A percentile compares a stretch with the other conserved stretches of the same genome.
phyloP scores from a whole-genome alignment of 2,329 filamentous ascomycete species.

The Hypoxylon sp. region DNA sequence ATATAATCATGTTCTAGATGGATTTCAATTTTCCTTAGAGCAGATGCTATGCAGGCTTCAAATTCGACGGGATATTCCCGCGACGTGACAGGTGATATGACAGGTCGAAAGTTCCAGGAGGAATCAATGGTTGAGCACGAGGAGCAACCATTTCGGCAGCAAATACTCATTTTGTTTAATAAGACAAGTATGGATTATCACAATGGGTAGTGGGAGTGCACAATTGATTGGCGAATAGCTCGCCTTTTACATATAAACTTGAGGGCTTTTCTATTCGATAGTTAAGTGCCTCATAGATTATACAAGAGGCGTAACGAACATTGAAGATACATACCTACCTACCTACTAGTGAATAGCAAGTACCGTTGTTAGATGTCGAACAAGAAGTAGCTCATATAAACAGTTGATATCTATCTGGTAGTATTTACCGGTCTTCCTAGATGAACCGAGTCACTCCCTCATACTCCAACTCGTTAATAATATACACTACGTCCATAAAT shows the following conservation, averaged over 20 bases:
- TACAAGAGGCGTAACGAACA: not conserved
- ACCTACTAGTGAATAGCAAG: not conserved
- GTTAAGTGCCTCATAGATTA: slow-evolving; percentile 2
- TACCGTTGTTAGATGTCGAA: not conserved
- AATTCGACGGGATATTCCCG: slow-evolving; percentile 28
- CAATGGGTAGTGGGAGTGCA: slow-evolving; percentile 2
- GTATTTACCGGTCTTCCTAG: not conserved
- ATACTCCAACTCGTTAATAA: slow-evolving; percentile 11
- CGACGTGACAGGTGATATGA: slow-evolving; percentile 17
- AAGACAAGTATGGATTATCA: slow-evolving; percentile 1
- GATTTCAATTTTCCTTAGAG: slow-evolving; percentile 3
- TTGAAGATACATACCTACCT: too few relatives aligned
- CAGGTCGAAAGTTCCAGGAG: slow-evolving; percentile 4
- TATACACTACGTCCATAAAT: slow-evolving; percentile 9
- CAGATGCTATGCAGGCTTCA: slow-evolving; percentile 4
- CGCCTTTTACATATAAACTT: slow-evolving; percentile 13
- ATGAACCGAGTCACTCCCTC: not conserved
- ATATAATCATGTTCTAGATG: slow-evolving; percentile 24
- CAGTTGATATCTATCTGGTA: not conserved
- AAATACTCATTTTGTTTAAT: slow-evolving; percentile 38
- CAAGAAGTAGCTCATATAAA: not conserved
- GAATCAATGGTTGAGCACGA: slow-evolving; percentile 7
- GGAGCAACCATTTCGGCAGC: slow-evolving; percentile 39
- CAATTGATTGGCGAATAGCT: slow-evolving; percentile 24
- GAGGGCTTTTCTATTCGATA: slow-evolving; percentile 14